Base-by-base conservation (phyloP, 257 asterid species). In the Paulownia fortunei region DNA sequence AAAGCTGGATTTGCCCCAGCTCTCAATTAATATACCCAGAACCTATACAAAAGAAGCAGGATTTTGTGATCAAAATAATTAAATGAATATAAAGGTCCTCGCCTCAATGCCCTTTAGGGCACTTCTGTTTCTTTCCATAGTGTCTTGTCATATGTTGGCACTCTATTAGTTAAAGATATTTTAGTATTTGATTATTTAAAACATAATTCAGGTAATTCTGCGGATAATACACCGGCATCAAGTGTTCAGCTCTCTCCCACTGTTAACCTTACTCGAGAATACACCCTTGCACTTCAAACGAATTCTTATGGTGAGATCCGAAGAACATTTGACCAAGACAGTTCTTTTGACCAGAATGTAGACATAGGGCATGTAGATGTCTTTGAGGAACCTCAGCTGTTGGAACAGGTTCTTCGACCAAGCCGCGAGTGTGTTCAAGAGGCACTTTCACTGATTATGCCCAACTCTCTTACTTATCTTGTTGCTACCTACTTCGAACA, bases 181-280 rank as follows among this genome's bases (percentile, higher is more conserved):
- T 15, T 70, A n/a, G 34, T 27, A 4, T 69, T 34, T 58, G 37
- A 63, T 63, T 54, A 24, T 63, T 49, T 70, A 8, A 23, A 58
- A 56, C 62, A 74, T 80, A 46, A 55, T 88, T 69, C 88, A 86
- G 92, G 86, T 58, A 79, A 65, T 74, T 83, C 82, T 47, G 82
- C 81, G 2, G 94, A 88, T 46, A 83, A 69, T 66, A 84, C 96
- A 16, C 84, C 93, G 5, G 67, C 82, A 10, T 90, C 99, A 18
- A 90, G 94, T 77, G 82, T 79, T 69, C 92, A 84, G n/a, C 86
- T 84, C 79, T 90, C 99, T 71, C 96, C 99, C 26, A 91, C 98
- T 3, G 91, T 90, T 64, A 90, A 91, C 83, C 94, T 93, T 41
- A 79, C 87, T 74, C 85, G 81, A 32, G 98, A 93, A 81, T 95